Evolutionary conservation across 768 basidiomycete genomes (phyloP).

Genomic region (Suillus alpinus): DNA sequence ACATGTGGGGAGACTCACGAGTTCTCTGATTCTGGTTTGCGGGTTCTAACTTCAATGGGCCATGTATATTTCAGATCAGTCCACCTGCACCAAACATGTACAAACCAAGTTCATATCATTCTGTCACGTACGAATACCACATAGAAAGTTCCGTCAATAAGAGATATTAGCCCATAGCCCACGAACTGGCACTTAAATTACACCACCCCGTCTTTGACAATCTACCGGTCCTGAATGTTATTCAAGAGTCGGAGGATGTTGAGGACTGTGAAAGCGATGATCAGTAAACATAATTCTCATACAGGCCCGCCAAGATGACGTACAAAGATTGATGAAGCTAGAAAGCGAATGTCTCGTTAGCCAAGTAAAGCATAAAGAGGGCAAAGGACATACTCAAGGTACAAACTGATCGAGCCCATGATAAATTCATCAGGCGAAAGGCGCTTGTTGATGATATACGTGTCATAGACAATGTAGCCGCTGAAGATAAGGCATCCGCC

Average conservation of each 20-base stretch:
- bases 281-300: neutral
- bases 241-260: slow-evolving; percentile 83
- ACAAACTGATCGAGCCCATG: slow-evolving; percentile 87
- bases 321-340: slow-evolving; percentile 87
- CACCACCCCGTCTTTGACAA: neutral
- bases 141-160: neutral
- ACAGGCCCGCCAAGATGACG: slow-evolving; percentile 26
- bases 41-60: no score
- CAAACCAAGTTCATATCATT: neutral
- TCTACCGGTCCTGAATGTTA: slow-evolving; percentile 42
- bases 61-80: no score
- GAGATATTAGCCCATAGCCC: neutral
- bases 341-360: slow-evolving; percentile 16
- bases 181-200: neutral
- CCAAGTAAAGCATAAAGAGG: slow-evolving; percentile 5
- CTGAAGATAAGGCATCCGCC: slow-evolving; percentile 83
- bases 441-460: slow-evolving; percentile 83
- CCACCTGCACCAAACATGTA: neutral
- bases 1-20: no score
- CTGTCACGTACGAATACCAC: neutral
- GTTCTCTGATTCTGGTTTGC: no score
- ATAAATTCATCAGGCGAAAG: slow-evolving; percentile 94
- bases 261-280: slow-evolving; percentile 51
- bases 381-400: slow-evolving; percentile 71
- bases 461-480: slow-evolving; percentile 89